Base-by-base conservation (phyloP, 768 basidiomycete species). In the Phaeotremella skinneri region DNA sequence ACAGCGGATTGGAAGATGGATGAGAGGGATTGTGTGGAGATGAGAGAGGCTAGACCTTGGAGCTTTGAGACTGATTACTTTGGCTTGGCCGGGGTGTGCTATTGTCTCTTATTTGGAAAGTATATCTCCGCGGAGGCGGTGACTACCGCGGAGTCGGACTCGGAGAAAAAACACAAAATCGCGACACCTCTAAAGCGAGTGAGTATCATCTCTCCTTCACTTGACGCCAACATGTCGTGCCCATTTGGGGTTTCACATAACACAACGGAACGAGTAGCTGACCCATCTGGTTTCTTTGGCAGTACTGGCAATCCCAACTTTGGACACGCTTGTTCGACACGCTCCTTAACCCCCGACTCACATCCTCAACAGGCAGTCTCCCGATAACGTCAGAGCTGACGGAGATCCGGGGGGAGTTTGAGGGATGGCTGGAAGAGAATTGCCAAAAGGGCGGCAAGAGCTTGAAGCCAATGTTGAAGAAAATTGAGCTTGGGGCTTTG, bases 61-160 rank as follows among this genome's bases (percentile, higher is more conserved):
- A 92, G 88, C 58, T 96, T 85, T 79, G 89, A 99, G 78, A 85
- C 91, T 2, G 96, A 99, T 76, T 99, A 99, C 77, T 91, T 85
- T 72, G 96, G 96, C n/a, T 83, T 98, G 20, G 91, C 90, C 0
- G 87, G 91, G 45, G 87, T 98, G 69, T 83, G 92, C 32, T 96
- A 90, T 78, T 96, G 91, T 80, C 86, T 98, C 85, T 83, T 99
- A 29, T 97, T 91, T 72, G 93, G 93, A 25, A 94, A 91, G 78
- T 94, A 97, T 79, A 90, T 99, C 76, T 86, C 91, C 71, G 84
- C 84, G 13, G 82, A 82, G 59, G 81, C 85, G 7, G 79, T 87
- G 14, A 60, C 50, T 6, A 53, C 47, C 9, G 54, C 55, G n/a
- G 55, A 49, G 2, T 52, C 51, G 3, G 61, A 50, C 14, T n/a